Evolutionary conservation across 306 rosid genomes (phyloP), one percentile per base, ranked within the genome.

Genomic region (Vicia faba): DNA sequence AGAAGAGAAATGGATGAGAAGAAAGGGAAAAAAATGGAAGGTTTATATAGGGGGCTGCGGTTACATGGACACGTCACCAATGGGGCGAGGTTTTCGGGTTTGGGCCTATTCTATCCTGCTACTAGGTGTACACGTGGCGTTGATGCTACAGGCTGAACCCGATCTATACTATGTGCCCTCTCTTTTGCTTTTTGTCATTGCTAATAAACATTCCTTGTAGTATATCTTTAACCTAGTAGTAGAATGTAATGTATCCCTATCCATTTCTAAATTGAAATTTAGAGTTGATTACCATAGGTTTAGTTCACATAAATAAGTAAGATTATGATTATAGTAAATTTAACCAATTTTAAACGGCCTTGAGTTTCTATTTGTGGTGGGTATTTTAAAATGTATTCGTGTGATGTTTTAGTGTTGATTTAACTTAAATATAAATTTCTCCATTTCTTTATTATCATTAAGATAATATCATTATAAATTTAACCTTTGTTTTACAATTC

Each of bases 1-100:
- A 46, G 46, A 11, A 44, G 69, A 25, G 75, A 78, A 81, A 56
- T 61, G 91, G 93, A 89, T 89, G 87, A 89, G 96, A 62, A 78
- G 87, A 66, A 75, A 64, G 40, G n/a, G 49, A 16, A 25, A 33
- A 45, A 49, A 16, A 18, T 18, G 36, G 65, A 62, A 45, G 51
- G 51, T 7, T 68, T 86, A 81, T 86, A 85, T 89, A 86, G 87
- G 96, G 85, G 96, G 96, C 96, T 85, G 28, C 67, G 87, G 84
- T 75, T 81, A 68, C 63, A 54, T 44, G 79, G 46, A 82, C 93
- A 83, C 91, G 91, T 87, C 93, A 83, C 44, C 87, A 57, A 3
- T 64, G 33, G 67, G 62, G 68, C 49, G 55, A 70, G 77, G 81
- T 70, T 70, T 76, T 77, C 56, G 77, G 81, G 81, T 70, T 57